Evolutionary conservation across 2,329 filamentous ascomycete species (phyloP), one percentile per base, ranked within the genome.

Genomic region (Dactylellina sp.): DNA sequence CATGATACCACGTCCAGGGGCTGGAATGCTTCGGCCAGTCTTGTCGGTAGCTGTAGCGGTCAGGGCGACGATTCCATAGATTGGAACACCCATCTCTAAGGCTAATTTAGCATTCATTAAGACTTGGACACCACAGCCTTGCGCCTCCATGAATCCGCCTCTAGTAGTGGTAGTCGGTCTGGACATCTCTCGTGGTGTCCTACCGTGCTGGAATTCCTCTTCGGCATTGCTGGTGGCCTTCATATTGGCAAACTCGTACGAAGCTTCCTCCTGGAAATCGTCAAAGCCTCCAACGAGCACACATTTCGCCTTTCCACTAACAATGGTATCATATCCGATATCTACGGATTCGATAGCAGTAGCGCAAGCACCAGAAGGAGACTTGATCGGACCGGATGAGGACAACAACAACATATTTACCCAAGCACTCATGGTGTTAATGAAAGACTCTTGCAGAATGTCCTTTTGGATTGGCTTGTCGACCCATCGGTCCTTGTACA

Each of bases 191-290:
- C 89, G 88, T 11, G 95, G 94, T 55, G 95, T 98, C 77, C 95
- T 92, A 52, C 95, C 95, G 80, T 98, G 95, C 7, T 89, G 92
- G 78, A 99, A 92, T 82, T 99, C 96, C 78, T 98, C 93, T 75
- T 97, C 91, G 24, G 94, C 93, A 80, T 98, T 99, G 87, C 93
- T 97, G 64, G 95, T 99, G 71, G 95, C 95, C 84, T 97, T 96
- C 95, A 99, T 99, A 86, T 99, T 99, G 85, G 95, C 95, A 81
- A 99, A 99, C 83, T 99, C 95, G 80, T 97, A 99, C 0, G 95
- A 99, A 59, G 95, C 96, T 84, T 99, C 95, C 84, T 99, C 95
- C 80, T 96, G 93, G 85, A 99, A 97, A 83, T 99, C 96, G 84
- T 99, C 95, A 80, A 99, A 98, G 78, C 95, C 95, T 87, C 95